Conservation (phyloP, 75 land plant genomes). For the Ceratopteris richardii region DNA sequence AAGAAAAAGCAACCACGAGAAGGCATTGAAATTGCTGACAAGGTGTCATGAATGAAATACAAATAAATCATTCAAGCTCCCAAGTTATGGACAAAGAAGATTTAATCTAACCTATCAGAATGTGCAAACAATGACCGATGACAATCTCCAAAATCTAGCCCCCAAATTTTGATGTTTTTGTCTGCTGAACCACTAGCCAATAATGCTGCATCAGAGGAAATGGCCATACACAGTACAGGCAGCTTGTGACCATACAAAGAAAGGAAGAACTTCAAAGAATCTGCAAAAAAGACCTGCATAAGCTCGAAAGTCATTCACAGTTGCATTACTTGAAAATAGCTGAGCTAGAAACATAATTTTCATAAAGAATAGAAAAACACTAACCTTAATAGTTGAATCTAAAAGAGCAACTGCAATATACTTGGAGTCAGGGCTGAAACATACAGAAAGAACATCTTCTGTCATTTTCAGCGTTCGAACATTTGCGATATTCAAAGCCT, state of each 20-base stretch:
- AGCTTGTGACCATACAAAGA: constrained; percentile 93
- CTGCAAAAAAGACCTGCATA: constrained; percentile 78
- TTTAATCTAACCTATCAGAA: constrained; percentile 56
- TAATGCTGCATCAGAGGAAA: constrained; percentile 93
- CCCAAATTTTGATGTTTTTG: constrained; percentile 98
- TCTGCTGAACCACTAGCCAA: constrained; percentile 93
- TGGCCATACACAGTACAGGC: constrained; percentile 89
- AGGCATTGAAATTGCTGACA: no score
- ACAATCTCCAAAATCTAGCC: constrained; percentile 98
- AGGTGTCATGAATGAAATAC: no score
- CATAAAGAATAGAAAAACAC: not conserved
- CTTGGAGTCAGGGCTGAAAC: constrained; percentile 74
- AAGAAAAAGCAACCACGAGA: no score
- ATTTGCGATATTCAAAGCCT: constrained; percentile 43
- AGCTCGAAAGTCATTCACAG: not conserved
- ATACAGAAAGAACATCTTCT: constrained; percentile 64
- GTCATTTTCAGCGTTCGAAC: constrained; percentile 73
- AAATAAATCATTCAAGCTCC: no score
- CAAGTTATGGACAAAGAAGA: no score
- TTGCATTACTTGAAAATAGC: not conserved
- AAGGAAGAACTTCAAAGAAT: constrained; percentile 71
- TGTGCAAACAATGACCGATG: constrained; percentile 98
- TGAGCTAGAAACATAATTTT: not conserved
- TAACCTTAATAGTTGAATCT: constrained; percentile 80
- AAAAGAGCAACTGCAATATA: constrained; percentile 84